Conservation (phyloP, 768 basidiomycete genomes). For the Auricularia heimuer region DNA sequence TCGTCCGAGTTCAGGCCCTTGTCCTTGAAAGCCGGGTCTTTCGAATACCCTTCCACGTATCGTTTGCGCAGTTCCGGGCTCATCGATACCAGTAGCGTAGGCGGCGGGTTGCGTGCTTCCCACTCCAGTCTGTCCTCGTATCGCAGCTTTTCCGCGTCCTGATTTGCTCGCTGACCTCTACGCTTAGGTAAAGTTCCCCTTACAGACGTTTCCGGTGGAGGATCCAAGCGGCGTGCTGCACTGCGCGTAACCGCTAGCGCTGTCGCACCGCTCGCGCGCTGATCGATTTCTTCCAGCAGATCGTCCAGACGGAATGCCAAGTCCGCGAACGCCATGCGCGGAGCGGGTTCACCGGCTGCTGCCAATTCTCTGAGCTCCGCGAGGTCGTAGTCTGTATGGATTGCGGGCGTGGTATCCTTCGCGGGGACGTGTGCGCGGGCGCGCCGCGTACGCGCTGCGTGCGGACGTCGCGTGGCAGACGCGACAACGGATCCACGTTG, state of each 20-base stretch:
- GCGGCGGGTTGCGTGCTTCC: not conserved
- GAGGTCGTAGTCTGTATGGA: not conserved
- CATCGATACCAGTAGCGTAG: not conserved
- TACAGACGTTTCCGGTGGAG: not conserved
- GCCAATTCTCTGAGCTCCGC: not conserved
- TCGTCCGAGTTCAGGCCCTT: not conserved
- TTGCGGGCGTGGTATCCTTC: not conserved
- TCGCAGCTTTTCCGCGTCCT: not conserved
- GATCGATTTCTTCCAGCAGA: not conserved
- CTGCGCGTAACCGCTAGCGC: not conserved
- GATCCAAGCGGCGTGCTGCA: too few relatives aligned
- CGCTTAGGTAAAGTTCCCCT: not conserved
- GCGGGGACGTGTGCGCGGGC: not conserved
- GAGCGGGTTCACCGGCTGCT: not conserved
- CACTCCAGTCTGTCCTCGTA: not conserved
- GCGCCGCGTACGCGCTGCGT: not conserved
- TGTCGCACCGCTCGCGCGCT: not conserved
- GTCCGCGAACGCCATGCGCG: not conserved
- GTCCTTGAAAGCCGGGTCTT: slow-evolving; percentile 4
- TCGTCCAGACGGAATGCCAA: not conserved
- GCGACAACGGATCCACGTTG: slow-evolving; percentile 10
- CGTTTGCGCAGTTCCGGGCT: slow-evolving; percentile 3
- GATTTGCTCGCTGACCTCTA: not conserved
- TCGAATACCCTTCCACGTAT: slow-evolving; percentile 4
- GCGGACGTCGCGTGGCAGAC: not conserved